phyloP scores from a whole-genome alignment of 2,329 filamentous ascomycete genomes.

The Periconia sp. region DNA sequence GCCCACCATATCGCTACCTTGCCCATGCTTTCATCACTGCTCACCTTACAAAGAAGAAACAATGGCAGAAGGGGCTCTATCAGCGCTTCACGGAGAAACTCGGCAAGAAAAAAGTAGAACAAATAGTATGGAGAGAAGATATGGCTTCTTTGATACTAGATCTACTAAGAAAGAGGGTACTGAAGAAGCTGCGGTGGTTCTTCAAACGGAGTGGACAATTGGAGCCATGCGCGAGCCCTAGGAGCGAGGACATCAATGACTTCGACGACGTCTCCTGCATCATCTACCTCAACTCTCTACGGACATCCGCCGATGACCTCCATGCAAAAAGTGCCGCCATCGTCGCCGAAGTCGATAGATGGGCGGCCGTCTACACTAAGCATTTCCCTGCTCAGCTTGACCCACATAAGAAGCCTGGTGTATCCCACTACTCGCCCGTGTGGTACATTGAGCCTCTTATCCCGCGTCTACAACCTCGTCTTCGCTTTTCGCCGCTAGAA shows the following conservation, averaged over 20 bases:
- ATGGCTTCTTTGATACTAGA: slow-evolving; percentile 52
- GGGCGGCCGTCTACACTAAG: slow-evolving; percentile 22
- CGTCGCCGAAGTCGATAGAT: slow-evolving; percentile 27
- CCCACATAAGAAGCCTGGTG: slow-evolving; percentile 27
- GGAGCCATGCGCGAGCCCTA: slow-evolving; percentile 26
- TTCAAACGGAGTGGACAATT: slow-evolving; percentile 32
- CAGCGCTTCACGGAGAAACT: slow-evolving; percentile 43
- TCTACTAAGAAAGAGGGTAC: slow-evolving; percentile 44
- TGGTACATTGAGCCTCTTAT: slow-evolving; percentile 37
- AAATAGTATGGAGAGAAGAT: slow-evolving; percentile 55
- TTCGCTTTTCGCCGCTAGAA: slow-evolving; percentile 36
- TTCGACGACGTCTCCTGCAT: slow-evolving; percentile 39
- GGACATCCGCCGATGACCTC: slow-evolving; percentile 30
- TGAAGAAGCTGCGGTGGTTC: slow-evolving; percentile 45
- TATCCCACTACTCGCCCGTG: slow-evolving; percentile 28
- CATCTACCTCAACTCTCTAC: slow-evolving; percentile 31
- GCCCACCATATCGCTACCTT: slow-evolving; percentile 31
- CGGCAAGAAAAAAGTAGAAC: slow-evolving; percentile 34
- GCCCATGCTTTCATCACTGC: slow-evolving; percentile 17
- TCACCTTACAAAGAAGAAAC: slow-evolving; percentile 26
- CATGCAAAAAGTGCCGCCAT: slow-evolving; percentile 21
- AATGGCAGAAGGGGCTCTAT: slow-evolving; percentile 28
- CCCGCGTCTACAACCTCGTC: slow-evolving; percentile 32
- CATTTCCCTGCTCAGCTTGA: slow-evolving; percentile 24
- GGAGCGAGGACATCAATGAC: slow-evolving; percentile 23